Conservation (phyloP, 2,329 filamentous ascomycete species). For the Neofusicoccum umdonicola region DNA sequence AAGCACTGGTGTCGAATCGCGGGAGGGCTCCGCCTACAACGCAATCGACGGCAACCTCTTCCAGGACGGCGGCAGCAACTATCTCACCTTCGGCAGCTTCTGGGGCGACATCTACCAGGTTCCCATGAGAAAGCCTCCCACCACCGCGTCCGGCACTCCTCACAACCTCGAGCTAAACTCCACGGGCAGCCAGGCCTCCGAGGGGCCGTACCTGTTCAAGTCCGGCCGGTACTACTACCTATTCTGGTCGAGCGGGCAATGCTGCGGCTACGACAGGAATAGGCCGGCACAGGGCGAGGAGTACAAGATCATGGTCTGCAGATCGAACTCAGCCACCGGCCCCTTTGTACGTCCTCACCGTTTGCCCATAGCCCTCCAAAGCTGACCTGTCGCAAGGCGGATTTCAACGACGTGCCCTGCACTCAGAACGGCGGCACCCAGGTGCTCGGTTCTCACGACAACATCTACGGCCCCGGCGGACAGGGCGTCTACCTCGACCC, state of each 20-base stretch:
- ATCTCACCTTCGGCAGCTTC: constrained; percentile 64
- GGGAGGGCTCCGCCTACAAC: constrained; percentile 37
- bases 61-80: constrained; percentile 36
- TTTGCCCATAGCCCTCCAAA: neutral
- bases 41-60: constrained; percentile 52
- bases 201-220: constrained; percentile 56
- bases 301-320: constrained; percentile 63
- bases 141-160: constrained; percentile 13
- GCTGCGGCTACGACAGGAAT: constrained; percentile 54
- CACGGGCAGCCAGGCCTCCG: constrained; percentile 30
- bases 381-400: neutral
- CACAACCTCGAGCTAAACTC: constrained; percentile 19
- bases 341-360: constrained; percentile 44
- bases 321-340: constrained; percentile 49
- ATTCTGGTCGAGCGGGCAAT: constrained; percentile 59
- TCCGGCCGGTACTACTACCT: constrained; percentile 56
- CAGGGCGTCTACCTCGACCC: constrained; percentile 27
- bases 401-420: constrained; percentile 31
- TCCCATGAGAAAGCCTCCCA: constrained; percentile 37
- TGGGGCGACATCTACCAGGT: constrained; percentile 65
- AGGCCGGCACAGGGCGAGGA: constrained; percentile 55
- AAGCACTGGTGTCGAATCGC: constrained; percentile 37
- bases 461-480: constrained; percentile 35
- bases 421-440: constrained; percentile 56
- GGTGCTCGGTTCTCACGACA: constrained; percentile 57